These are phyloP conservation scores for Cryptococcus floricola DNA, from an alignment of 1,284 basidiomycete genomes.

Conservation along the genomic window DNA sequence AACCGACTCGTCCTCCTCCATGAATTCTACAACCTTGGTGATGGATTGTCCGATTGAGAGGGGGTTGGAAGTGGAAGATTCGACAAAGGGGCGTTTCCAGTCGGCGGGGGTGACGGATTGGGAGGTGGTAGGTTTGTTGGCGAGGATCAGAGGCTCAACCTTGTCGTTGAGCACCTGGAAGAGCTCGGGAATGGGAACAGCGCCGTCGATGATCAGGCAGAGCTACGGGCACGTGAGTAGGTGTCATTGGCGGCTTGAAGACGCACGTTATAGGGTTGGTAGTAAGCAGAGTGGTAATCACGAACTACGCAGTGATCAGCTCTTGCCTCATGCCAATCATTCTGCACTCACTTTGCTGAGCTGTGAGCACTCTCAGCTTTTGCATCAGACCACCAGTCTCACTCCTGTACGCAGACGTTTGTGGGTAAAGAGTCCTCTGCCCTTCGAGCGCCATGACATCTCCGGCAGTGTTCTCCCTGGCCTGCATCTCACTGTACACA, in stretches of 20 bases:
- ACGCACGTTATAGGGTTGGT: conserved; percentile 90
- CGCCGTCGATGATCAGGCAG: conserved; percentile 54
- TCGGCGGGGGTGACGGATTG: conserved; percentile 55
- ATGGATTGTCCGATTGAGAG: conserved; percentile 57
- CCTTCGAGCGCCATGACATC: conserved; percentile 82
- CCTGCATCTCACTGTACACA: conserved; percentile 98
- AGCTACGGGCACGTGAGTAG: conserved; percentile 56
- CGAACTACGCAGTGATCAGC: conserved; percentile 60
- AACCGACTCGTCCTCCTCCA: conserved; percentile 94
- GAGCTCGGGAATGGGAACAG: conserved; percentile 49
- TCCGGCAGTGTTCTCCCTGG: conserved; percentile 83
- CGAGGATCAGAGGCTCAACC: conserved; percentile 73
- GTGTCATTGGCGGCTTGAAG: conserved; percentile 13
- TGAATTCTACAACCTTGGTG: conserved; percentile 75
- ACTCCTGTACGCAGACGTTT: conserved; percentile 82
- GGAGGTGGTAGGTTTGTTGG: conserved; percentile 4
- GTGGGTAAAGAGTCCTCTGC: conserved; percentile 75
- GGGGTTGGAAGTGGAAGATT: conserved; percentile 70
- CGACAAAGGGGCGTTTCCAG: conserved; percentile 93
- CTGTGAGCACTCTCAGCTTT: conserved; percentile 76
- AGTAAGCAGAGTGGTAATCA: conserved; percentile 84
- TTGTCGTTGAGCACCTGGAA: conserved; percentile 72
- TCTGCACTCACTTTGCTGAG: conserved; percentile 72
- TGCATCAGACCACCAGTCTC: conserved; percentile 97
- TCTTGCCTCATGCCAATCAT: not conserved